phyloP scores from a whole-genome alignment of 148 eudicot species.

The Spergularia bocconei region DNA sequence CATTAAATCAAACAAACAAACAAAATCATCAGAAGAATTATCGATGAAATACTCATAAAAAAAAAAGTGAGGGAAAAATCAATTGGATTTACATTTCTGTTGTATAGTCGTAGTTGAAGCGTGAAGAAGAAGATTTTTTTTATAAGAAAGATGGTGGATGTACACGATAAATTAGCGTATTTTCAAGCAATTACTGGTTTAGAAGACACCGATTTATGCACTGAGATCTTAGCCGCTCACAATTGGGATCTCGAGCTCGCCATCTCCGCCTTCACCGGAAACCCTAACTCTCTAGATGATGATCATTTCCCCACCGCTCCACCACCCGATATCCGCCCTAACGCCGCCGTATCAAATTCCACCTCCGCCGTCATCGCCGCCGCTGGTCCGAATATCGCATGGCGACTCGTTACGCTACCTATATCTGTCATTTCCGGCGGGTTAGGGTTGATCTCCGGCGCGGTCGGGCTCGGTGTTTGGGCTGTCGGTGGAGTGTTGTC shows the following conservation, averaged over 20 bases:
- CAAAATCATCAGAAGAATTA: too few species aligned
- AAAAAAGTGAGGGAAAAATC: too few species aligned
- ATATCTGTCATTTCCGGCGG: slow-evolving; percentile 66
- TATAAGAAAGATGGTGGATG: slow-evolving; percentile 61
- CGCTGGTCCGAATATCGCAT: slow-evolving; percentile 52
- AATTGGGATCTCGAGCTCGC: slow-evolving; percentile 94
- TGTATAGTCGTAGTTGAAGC: too few species aligned
- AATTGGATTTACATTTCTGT: too few species aligned
- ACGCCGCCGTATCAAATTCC: slow-evolving; percentile 1
- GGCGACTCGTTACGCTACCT: slow-evolving; percentile 79
- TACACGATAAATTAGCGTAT: slow-evolving; percentile 62
- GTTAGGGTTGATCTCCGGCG: slow-evolving; percentile 78
- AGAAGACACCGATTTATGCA: slow-evolving; percentile 77
- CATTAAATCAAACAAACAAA: too few species aligned
- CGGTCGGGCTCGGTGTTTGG: slow-evolving; percentile 78
- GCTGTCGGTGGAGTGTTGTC: slow-evolving; percentile 79
- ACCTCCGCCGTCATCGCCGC: slow-evolving; percentile 9
- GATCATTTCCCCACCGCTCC: slow-evolving; percentile 16
- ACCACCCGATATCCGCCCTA: background rate
- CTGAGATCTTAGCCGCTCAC: slow-evolving; percentile 85
- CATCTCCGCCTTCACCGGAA: slow-evolving; percentile 58
- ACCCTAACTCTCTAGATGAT: slow-evolving; percentile 21
- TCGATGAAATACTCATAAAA: too few species aligned
- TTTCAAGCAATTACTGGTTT: slow-evolving; percentile 93
- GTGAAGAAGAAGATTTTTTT: background rate